phyloP scores from a whole-genome alignment of 2,329 filamentous ascomycete species.

The Camillea tinctor region DNA sequence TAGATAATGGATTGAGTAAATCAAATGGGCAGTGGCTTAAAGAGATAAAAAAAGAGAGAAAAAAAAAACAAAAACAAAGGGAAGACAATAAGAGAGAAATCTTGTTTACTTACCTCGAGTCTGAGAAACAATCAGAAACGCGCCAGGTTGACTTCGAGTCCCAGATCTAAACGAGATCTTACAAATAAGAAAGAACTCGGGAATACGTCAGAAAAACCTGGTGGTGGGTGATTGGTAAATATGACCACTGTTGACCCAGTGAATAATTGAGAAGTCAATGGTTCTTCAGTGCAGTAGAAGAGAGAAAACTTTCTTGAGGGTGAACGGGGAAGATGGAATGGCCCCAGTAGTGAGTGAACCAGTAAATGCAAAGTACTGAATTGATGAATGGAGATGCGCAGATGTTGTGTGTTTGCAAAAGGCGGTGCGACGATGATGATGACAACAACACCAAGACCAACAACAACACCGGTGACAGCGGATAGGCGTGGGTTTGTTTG shows the following conservation, averaged over 20 bases:
- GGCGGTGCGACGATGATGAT: background rate
- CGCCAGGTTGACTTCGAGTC: slow-evolving; percentile 9
- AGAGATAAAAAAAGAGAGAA: background rate
- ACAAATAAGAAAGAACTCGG: background rate
- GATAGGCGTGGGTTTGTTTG: slow-evolving; percentile 13
- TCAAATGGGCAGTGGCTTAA: background rate
- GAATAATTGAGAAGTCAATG: background rate
- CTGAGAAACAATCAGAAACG: slow-evolving; percentile 6
- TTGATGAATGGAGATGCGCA: slow-evolving; percentile 5
- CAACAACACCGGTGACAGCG: background rate
- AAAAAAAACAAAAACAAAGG: background rate
- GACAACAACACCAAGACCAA: too few species aligned
- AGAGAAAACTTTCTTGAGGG: background rate
- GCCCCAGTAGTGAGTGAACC: background rate
- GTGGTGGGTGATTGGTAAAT: background rate
- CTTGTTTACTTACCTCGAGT: slow-evolving; percentile 14
- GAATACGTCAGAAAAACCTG: background rate
- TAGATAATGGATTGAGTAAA: background rate
- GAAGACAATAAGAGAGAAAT: background rate
- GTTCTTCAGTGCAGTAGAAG: background rate
- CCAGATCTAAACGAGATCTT: slow-evolving; percentile 2
- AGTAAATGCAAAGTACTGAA: background rate
- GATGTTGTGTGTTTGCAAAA: slow-evolving; percentile 5
- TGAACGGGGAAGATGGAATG: slow-evolving; percentile 1
- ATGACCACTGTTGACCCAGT: background rate